phyloP scores from a whole-genome alignment of 2,329 filamentous ascomycete genomes.

The Calonectria naviculata region DNA sequence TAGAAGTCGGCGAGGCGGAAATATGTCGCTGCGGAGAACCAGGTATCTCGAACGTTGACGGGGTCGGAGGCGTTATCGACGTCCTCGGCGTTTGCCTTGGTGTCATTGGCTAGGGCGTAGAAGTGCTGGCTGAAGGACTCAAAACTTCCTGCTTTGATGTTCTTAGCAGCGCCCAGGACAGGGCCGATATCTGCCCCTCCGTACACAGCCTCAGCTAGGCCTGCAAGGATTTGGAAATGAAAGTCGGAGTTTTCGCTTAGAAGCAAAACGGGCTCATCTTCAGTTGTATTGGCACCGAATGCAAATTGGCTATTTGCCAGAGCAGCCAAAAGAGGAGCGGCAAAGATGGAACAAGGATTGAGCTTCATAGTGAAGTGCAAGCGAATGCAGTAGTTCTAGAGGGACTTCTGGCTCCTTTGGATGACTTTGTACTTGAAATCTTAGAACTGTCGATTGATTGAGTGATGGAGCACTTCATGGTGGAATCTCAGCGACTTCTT shows the following conservation, averaged over 20 bases:
- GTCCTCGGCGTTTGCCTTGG: slow-evolving; percentile 27
- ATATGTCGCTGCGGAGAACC: slow-evolving; percentile 54
- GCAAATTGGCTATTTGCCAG: not conserved
- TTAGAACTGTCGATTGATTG: no score
- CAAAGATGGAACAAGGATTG: not conserved
- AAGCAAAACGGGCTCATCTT: not conserved
- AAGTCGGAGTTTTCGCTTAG: not conserved
- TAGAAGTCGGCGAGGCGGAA: slow-evolving; percentile 55
- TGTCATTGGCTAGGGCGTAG: slow-evolving; percentile 35
- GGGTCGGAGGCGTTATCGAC: slow-evolving; percentile 33
- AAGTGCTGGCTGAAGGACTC: slow-evolving; percentile 37
- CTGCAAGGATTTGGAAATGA: slow-evolving; percentile 4
- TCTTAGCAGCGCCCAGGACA: slow-evolving; percentile 44
- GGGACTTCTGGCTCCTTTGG: no score
- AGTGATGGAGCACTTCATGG: no score
- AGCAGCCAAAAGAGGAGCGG: not conserved
- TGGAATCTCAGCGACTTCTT: no score
- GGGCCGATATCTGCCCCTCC: slow-evolving; percentile 43
- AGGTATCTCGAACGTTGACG: slow-evolving; percentile 37
- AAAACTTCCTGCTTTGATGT: slow-evolving; percentile 36
- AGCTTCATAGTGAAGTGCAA: not conserved
- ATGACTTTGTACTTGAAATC: no score
- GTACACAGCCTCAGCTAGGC: not conserved
- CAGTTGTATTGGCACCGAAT: not conserved
- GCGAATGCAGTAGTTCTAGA: no score